phyloP scores from a whole-genome alignment of 148 eudicot species.

The Mesembryanthemum crystallinum region DNA sequence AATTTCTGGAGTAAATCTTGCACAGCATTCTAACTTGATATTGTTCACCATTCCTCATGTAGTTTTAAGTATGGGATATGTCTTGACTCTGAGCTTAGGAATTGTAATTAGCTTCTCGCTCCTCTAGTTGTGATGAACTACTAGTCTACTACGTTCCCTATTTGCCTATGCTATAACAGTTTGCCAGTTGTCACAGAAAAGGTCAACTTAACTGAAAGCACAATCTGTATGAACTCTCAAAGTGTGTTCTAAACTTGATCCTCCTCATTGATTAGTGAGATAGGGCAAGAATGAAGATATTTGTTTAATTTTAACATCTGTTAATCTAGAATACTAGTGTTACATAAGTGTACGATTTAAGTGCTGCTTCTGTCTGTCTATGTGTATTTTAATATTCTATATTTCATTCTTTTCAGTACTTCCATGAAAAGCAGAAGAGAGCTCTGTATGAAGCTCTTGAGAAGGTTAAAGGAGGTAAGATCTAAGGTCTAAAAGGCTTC shows the following conservation, averaged over 20 bases:
- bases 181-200: not conserved
- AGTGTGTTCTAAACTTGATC: not conserved
- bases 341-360: not conserved
- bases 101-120: not conserved
- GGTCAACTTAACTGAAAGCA: not conserved
- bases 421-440: conserved; percentile 44
- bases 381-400: not conserved
- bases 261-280: not conserved
- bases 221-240: not conserved
- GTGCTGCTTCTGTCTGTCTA: not conserved
- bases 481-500: not conserved
- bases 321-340: not conserved
- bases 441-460: conserved; percentile 76
- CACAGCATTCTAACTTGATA: not conserved
- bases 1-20: not conserved
- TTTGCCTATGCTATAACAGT: not conserved
- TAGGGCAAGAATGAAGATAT: not conserved
- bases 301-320: not conserved
- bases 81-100: not conserved
- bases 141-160: no score
- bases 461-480: conserved; percentile 72
- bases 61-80: not conserved
- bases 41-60: not conserved
- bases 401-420: conserved; percentile 35
- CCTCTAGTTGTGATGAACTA: not conserved